These are phyloP conservation scores for Alternaria atra DNA, from an alignment of 2,329 filamentous ascomycete genomes.

Conservation along the genomic window DNA sequence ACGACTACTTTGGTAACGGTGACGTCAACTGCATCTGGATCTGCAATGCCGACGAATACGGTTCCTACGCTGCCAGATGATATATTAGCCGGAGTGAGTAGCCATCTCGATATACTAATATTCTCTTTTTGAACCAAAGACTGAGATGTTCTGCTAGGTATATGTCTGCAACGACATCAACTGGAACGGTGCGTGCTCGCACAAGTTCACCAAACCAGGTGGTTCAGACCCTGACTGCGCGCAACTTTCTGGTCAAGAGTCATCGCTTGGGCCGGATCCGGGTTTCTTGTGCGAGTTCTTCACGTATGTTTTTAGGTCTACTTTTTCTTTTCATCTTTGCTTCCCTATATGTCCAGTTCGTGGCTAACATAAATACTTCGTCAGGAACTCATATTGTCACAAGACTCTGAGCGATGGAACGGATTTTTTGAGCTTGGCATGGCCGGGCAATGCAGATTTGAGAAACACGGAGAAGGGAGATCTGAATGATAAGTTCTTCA, in stretches of 20 bases:
- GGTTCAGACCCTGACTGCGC: conserved; percentile 23
- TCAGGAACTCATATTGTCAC: conserved; percentile 30
- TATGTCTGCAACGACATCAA: conserved; percentile 35
- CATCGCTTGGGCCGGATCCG: conserved; percentile 31
- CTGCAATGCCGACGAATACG: background rate
- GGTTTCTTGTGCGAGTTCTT: conserved; percentile 41
- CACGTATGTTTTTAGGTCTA: conserved; percentile 27
- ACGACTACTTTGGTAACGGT: background rate
- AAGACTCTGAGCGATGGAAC: conserved; percentile 15
- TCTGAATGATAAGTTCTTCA: conserved; percentile 30
- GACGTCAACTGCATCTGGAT: background rate
- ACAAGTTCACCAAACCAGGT: conserved; percentile 22
- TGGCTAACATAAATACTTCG: background rate
- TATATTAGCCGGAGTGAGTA: background rate
- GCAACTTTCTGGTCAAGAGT: conserved; percentile 25
- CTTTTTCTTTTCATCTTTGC: background rate
- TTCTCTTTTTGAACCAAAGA: background rate
- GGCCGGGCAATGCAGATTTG: conserved; percentile 29
- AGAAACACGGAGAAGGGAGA: conserved; percentile 22
- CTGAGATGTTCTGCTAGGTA: conserved; percentile 22
- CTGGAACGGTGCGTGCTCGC: conserved; percentile 34
- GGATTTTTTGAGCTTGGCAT: conserved; percentile 18
- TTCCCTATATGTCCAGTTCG: background rate
- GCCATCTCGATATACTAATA: background rate
- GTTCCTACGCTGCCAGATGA: background rate